phyloP scores from a whole-genome alignment of 2,329 filamentous ascomycete genomes.

The Ceratocystis smalleyi region DNA sequence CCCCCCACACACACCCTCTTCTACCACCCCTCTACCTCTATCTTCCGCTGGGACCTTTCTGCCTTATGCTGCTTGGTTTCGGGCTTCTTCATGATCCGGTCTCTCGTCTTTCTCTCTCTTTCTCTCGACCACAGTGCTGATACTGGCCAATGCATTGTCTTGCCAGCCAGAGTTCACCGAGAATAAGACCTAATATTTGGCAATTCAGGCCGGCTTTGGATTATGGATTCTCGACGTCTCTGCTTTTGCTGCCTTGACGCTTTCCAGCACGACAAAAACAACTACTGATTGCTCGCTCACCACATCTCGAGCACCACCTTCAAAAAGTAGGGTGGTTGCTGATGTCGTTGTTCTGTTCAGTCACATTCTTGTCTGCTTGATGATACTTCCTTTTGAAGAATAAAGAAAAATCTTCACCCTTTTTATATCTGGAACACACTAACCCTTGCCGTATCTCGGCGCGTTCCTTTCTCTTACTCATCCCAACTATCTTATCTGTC shows the following conservation, averaged over 20 bases:
- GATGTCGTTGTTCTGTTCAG: neutral
- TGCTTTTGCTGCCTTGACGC: conserved; percentile 13
- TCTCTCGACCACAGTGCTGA: conserved; percentile 6
- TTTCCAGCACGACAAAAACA: conserved; percentile 7
- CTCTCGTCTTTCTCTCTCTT: neutral
- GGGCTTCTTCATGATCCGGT: conserved; percentile 11
- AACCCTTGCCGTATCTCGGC: neutral
- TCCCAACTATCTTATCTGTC: neutral
- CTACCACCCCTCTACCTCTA: neutral
- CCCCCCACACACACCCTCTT: neutral
- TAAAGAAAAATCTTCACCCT: neutral
- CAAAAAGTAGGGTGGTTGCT: neutral
- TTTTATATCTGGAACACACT: neutral
- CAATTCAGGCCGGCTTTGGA: conserved; percentile 14
- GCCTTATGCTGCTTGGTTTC: neutral
- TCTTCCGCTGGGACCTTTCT: neutral
- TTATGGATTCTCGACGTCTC: conserved; percentile 17
- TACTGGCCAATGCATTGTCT: conserved; percentile 11
- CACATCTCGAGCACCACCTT: neutral
- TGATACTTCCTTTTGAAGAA: neutral
- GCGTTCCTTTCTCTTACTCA: neutral
- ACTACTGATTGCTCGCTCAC: conserved; percentile 9
- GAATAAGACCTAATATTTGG: conserved; percentile 9
- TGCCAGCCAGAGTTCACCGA: conserved; percentile 6
- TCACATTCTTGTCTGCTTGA: neutral